Evolutionary conservation across 139 green algal species (phyloP), one percentile per base, ranked within the genome.

Genomic region (Auxenochlorella pyrenoidosa): DNA sequence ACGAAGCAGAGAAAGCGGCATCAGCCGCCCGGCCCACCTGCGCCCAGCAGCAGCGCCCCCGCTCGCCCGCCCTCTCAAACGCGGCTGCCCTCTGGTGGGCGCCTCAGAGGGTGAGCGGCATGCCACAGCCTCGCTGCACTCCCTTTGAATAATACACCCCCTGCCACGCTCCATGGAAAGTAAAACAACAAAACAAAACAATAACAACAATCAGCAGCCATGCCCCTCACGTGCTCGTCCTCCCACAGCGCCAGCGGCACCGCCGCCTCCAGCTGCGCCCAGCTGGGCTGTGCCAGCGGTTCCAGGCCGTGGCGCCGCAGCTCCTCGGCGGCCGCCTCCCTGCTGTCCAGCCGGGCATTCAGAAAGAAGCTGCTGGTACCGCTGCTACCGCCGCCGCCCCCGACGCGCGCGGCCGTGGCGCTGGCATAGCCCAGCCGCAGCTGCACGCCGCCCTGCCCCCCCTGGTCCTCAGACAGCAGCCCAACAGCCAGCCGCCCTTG

Each of bases 201-300:
- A n/a, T n/a, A n/a, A n/a, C n/a, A n/a, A n/a, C n/a, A n/a, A n/a
- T n/a, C n/a, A n/a, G n/a, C n/a, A n/a, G n/a, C n/a, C n/a, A n/a
- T n/a, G n/a, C 47, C 8, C 47, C 83, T 38, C 54, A 82, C 83
- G 51, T 75, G 44, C 36, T 26, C 13, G 15, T 38, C 58, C 15
- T 36, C 54, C 83, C 83, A 87, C 71, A 87, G 73, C 28, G 47
- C 71, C 38, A 60, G 22, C 3, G 83, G 71, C 36, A 75, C 30
- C 13, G 54, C 83, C 24, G 70, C 71, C 15, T 34, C 30, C 47
- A 82, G 70, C 72, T 82, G 66, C 71, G 22, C 6, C 18, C 34
- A 16, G n/a, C n/a, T 82, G 51, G 58, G 54, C 54, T 32, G 71
- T 5, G 40, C 24, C 63, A 85, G 30, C 63, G 32, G 41, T 40